A percentile compares a stretch with the other conserved stretches of the same genome.
These are phyloP conservation scores for Colletotrichum lini DNA, from an alignment of 2,329 filamentous ascomycete species.

Conservation along the genomic window DNA sequence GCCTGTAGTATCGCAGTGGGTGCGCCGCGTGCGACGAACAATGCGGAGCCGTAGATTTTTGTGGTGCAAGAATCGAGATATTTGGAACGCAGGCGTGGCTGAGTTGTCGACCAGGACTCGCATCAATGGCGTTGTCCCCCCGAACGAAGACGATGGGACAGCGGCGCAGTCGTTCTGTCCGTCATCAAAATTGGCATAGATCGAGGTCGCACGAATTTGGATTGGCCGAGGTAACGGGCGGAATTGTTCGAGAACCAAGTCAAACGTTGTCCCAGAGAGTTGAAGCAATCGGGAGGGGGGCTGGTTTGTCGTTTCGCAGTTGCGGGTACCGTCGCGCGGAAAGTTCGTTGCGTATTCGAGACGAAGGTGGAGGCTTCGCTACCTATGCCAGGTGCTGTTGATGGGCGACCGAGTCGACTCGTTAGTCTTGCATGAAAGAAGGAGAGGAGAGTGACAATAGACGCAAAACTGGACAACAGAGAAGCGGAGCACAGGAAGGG, in stretches of 20 bases:
- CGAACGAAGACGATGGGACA: constrained; percentile 26
- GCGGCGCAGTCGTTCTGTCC: constrained; percentile 18
- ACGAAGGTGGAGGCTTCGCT: constrained; percentile 39
- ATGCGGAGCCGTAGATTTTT: constrained; percentile 2
- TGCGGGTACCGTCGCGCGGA: constrained; percentile 40
- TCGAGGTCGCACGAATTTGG: constrained; percentile 19
- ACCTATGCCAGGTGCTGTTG: constrained; percentile 32
- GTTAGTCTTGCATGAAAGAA: constrained; percentile 29
- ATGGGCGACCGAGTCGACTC: constrained; percentile 32
- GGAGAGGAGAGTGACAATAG: neutral
- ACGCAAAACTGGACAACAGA: constrained; percentile 11
- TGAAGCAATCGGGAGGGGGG: constrained; percentile 15
- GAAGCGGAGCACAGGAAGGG: constrained; percentile 30
- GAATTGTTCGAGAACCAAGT: constrained; percentile 21
- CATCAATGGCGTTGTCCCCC: constrained; percentile 26
- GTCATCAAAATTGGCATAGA: constrained; percentile 31
- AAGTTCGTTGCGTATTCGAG: constrained; percentile 39
- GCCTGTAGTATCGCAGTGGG: constrained; percentile 6
- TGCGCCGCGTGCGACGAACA: constrained; percentile 19
- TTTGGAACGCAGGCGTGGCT: constrained; percentile 25
- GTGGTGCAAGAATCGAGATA: constrained; percentile 18
- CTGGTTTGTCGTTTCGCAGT: constrained; percentile 41
- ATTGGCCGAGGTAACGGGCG: constrained; percentile 18
- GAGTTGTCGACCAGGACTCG: constrained; percentile 14
- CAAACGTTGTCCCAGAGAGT: constrained; percentile 1